Evolutionary conservation across 192 early-diverging fungal genomes (phyloP).

Genomic region (Chytriomyces confervae): DNA sequence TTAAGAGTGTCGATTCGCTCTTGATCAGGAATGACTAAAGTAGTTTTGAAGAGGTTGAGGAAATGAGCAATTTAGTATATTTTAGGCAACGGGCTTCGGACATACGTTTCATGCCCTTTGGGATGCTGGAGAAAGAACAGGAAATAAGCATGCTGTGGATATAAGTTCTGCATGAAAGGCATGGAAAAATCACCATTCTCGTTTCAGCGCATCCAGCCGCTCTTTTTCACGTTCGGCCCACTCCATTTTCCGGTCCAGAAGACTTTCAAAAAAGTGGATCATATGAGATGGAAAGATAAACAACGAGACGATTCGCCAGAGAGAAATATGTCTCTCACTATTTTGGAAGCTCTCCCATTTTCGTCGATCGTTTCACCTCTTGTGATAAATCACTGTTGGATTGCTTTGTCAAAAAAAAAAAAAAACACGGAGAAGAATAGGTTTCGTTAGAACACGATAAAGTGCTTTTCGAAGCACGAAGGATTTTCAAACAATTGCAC

Average conservation of each 20-base stretch:
- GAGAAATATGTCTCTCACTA: slow-evolving; percentile 47
- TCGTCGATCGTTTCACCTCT: slow-evolving; percentile 11
- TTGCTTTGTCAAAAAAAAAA: background rate
- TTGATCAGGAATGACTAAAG: slow-evolving; percentile 48
- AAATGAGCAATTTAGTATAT: slow-evolving; percentile 20
- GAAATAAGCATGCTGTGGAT: background rate
- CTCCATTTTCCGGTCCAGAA: slow-evolving; percentile 59
- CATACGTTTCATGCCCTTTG: slow-evolving; percentile 52
- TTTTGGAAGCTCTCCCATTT: slow-evolving; percentile 58
- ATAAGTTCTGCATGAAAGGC: too few relatives aligned
- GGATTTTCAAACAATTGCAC: background rate
- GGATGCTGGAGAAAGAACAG: slow-evolving; percentile 42
- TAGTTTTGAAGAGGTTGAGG: background rate
- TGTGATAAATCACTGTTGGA: background rate
- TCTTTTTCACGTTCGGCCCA: slow-evolving; percentile 61
- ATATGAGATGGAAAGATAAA: background rate
- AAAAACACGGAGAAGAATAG: too few relatives aligned
- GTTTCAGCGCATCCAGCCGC: slow-evolving; percentile 44
- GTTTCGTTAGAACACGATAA: too few relatives aligned
- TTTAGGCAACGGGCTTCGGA: background rate
- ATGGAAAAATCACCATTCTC: slow-evolving; percentile 43
- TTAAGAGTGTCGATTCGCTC: slow-evolving; percentile 53
- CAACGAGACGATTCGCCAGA: background rate
- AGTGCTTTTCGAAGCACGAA: too few relatives aligned
- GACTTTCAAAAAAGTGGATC: slow-evolving; percentile 36